These are phyloP conservation scores for Lactarius akahatsu DNA, from an alignment of 768 basidiomycete genomes.

Conservation along the genomic window DNA sequence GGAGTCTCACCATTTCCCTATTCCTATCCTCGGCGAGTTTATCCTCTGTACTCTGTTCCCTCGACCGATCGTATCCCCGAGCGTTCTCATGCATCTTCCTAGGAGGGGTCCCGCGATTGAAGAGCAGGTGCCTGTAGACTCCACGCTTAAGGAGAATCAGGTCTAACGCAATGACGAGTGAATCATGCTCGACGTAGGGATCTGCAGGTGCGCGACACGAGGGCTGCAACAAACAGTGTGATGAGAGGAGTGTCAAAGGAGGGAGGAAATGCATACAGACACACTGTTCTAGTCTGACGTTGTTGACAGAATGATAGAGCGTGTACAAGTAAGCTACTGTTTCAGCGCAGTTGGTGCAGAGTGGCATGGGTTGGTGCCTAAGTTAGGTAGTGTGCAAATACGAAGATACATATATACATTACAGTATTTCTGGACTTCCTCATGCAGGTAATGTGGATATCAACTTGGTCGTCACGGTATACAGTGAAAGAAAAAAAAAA, in stretches of 20 bases:
- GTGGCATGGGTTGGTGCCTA: slow-evolving; percentile 52
- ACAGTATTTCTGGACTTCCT: slow-evolving; percentile 13
- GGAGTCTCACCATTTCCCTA: slow-evolving; percentile 18
- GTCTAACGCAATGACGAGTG: slow-evolving; percentile 70
- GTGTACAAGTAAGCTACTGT: slow-evolving; percentile 74
- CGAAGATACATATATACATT: slow-evolving; percentile 5
- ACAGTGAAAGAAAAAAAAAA: background rate
- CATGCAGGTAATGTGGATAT: slow-evolving; percentile 11
- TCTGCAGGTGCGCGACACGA: slow-evolving; percentile 71
- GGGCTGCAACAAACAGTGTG: slow-evolving; percentile 40
- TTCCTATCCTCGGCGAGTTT: slow-evolving; percentile 33
- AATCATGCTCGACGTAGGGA: slow-evolving; percentile 85
- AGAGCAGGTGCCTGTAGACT: slow-evolving; percentile 79
- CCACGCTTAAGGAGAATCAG: slow-evolving; percentile 79
- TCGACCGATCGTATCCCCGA: background rate
- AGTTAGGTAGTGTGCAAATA: slow-evolving; percentile 4
- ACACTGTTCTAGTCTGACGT: slow-evolving; percentile 81
- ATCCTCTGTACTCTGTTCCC: slow-evolving; percentile 25
- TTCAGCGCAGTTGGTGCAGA: slow-evolving; percentile 74
- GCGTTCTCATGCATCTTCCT: slow-evolving; percentile 38
- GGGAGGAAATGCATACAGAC: slow-evolving; percentile 44
- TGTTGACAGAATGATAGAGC: slow-evolving; percentile 73
- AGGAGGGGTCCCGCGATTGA: slow-evolving; percentile 72
- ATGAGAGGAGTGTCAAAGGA: slow-evolving; percentile 1
- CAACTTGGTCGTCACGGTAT: slow-evolving; percentile 12